phyloP scores from a whole-genome alignment of 2,329 filamentous ascomycete species.

The Graphilbum sp. region DNA sequence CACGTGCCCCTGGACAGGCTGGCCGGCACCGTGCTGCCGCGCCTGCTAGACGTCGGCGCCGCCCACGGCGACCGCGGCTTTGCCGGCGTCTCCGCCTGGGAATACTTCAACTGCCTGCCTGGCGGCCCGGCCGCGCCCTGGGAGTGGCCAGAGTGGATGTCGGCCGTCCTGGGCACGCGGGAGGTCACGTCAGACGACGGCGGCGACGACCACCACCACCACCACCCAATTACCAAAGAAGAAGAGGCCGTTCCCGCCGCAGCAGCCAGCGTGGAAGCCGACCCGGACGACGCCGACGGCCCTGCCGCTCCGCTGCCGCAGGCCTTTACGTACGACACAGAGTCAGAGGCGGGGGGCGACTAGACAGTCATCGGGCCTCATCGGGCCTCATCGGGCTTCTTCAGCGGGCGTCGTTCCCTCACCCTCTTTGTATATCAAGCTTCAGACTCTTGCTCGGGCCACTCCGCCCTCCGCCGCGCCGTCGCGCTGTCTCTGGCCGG shows the following conservation, averaged over 20 bases:
- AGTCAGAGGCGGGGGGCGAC: slow-evolving; percentile 7
- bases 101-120: slow-evolving; percentile 61
- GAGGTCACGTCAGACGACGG: not conserved
- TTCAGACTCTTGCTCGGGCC: no score
- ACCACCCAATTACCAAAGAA: no score
- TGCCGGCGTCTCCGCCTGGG: slow-evolving; percentile 75
- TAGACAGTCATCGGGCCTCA: no score
- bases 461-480: no score
- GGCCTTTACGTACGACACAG: slow-evolving; percentile 16
- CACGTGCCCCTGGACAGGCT: slow-evolving; percentile 45
- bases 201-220: not conserved
- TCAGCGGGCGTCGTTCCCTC: no score
- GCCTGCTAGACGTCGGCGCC: slow-evolving; percentile 8
- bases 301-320: slow-evolving; percentile 12
- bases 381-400: no score
- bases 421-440: no score
- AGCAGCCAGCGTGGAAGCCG: slow-evolving; percentile 7
- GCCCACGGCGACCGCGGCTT: slow-evolving; percentile 24
- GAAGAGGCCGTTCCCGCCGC: not conserved
- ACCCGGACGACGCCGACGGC: slow-evolving; percentile 11
- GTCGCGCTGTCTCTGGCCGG: no score
- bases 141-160: slow-evolving; percentile 58
- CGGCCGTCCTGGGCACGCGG: slow-evolving; percentile 16
- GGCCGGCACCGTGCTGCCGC: slow-evolving; percentile 33
- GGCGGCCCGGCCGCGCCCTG: slow-evolving; percentile 43